Conservation (phyloP, 208 protist species). For the Leptomonas pyrrhocoris region DNA sequence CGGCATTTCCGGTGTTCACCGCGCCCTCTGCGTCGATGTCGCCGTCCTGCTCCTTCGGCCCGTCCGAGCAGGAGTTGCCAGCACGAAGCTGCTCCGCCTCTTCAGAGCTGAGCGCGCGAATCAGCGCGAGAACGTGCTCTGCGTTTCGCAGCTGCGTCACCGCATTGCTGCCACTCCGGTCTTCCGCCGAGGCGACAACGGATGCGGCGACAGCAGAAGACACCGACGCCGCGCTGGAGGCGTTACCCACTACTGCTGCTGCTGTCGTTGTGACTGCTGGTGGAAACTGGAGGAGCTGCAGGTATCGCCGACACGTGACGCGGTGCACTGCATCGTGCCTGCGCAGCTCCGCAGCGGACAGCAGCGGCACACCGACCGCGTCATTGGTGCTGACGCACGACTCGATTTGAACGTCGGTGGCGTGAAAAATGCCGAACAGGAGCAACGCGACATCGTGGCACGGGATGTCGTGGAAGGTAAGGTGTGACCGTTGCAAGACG, state of each 20-base stretch:
- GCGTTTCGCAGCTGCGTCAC: constrained; percentile 56
- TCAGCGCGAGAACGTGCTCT: constrained; percentile 57
- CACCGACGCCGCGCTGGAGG: background rate
- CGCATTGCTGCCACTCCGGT: background rate
- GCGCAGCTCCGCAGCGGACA: constrained; percentile 2
- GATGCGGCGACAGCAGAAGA: background rate
- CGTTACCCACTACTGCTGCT: background rate
- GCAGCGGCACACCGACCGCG: constrained; percentile 5
- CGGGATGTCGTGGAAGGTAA: constrained; percentile 55
- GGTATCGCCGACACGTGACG: constrained; percentile 22
- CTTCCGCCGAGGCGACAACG: background rate
- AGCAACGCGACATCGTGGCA: constrained; percentile 69
- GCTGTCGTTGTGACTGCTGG: background rate
- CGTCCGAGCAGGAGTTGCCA: background rate
- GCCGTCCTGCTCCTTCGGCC: background rate
- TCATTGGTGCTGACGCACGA: background rate
- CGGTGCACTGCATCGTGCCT: constrained; percentile 7
- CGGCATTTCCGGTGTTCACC: background rate
- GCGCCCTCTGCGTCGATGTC: background rate
- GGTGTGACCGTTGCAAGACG: constrained; percentile 44
- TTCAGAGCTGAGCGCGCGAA: constrained; percentile 47
- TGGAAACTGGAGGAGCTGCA: constrained; percentile 41
- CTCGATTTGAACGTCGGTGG: background rate
- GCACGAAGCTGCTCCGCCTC: constrained; percentile 21
- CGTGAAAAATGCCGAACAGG: constrained; percentile 64